A percentile compares a stretch with the other conserved stretches of the same genome.
Evolutionary conservation across 176 grass and related monocot genomes (phyloP).

Genomic region (Lolium rigidum): DNA sequence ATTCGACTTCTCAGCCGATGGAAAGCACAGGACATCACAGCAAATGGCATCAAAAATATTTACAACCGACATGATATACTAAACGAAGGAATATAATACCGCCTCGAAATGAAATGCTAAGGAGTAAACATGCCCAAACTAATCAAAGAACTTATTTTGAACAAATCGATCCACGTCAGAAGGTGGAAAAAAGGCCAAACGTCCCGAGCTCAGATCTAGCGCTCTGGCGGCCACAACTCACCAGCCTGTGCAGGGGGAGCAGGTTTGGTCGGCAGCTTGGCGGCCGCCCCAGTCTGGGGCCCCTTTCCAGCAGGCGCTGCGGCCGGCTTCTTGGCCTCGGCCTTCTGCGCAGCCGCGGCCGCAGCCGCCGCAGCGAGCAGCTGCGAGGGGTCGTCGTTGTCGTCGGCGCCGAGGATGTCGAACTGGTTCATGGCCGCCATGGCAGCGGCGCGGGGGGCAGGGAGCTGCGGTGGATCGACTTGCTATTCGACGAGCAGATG

Average conservation of each 20-base stretch:
- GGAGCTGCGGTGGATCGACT: background rate
- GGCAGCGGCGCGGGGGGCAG: background rate
- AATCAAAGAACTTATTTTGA: background rate
- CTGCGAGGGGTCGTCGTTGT: conserved; percentile 82
- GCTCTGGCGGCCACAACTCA: conserved; percentile 31
- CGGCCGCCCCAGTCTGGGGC: conserved; percentile 35
- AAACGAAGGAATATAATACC: background rate
- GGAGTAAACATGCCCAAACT: conserved; percentile 12
- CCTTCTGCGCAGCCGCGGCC: conserved; percentile 46
- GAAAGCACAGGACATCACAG: conserved; percentile 22
- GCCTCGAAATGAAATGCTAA: background rate
- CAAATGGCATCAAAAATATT: background rate
- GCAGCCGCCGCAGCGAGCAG: conserved; percentile 52
- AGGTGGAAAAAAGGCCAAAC: background rate
- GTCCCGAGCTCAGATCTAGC: conserved; percentile 33
- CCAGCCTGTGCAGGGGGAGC: conserved; percentile 70
- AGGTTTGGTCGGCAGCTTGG: conserved; percentile 76
- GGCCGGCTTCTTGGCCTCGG: conserved; percentile 43
- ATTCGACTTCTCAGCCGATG: conserved; percentile 31
- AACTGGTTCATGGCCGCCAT: conserved; percentile 78
- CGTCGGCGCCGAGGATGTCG: conserved; percentile 70
- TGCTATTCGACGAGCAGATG: background rate
- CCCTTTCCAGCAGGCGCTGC: conserved; percentile 48
- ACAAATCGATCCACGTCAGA: background rate
- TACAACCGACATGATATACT: background rate